Base-by-base conservation (phyloP, 352 stramenopile species). In the Phytophthora meadii region DNA sequence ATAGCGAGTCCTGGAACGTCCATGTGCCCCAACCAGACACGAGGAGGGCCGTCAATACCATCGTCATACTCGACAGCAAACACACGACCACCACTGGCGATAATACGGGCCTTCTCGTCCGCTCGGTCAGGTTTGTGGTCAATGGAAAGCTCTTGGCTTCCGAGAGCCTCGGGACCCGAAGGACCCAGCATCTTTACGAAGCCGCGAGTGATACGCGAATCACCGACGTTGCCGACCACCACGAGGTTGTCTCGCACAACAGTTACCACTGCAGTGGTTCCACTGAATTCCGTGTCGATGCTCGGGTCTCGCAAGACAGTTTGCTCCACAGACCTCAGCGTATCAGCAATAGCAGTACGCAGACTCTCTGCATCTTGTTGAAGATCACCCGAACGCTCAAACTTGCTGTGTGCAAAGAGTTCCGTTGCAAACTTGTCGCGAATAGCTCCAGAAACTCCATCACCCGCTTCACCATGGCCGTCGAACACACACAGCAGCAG, bases 41-140 rank as follows among this genome's bases (percentile, higher is more conserved):
- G 94, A 37, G 97, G 92, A 39, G 97, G 97, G 5, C 97, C 98
- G 75, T 99, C 96, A 65, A 99, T 97, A 51, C 97, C 97, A 73
- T 99, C 97, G 60, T 99, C 97, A 70, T 99, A 99, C 78, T 99
- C 93, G 24, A 99, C 95, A 1, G 95, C 94, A 81, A 99, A 99
- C 25, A 99, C 98, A 36, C 98, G 92, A 5, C 98, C 98, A 14
- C 97, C 97, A 51, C 89, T 93, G 0, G 88, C 84, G 56, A 98
- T 37, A 68, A 99, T 99, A 25, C 96, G 91, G 32, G 95, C 90
- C 72, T 99, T 98, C 74, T 99, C 97, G 50, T 89, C 85, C 12
- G 97, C 90, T 51, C 87, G 82, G 65, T 99, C 97, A 0, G 98
- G 98, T 68, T 99, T 99, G 82, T 99, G 98, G 83, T 99, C 98